Evolutionary conservation across 352 stramenopile species (phyloP).

Genomic region (Phytophthora syringae): DNA sequence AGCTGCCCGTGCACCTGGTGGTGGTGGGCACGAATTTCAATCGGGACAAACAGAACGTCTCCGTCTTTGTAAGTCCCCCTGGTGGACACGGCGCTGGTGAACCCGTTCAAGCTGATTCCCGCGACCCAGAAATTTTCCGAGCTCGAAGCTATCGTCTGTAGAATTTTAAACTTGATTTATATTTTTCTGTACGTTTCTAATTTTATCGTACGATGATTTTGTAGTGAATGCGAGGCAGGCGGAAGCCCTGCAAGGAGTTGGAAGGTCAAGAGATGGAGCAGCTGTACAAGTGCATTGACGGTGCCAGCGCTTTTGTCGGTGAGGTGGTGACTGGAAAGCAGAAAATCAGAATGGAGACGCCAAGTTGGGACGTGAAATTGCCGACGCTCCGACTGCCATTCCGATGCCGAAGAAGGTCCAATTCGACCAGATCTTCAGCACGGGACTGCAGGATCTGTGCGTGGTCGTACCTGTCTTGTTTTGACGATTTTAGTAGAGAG

Average conservation of each 20-base stretch:
- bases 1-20: constrained; percentile 94
- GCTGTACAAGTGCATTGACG: constrained; percentile 93
- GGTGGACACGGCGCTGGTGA: too few relatives aligned
- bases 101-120: too few relatives aligned
- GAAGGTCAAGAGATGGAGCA: constrained; percentile 88
- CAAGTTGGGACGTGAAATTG: constrained; percentile 93
- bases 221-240: constrained; percentile 73
- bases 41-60: constrained; percentile 84
- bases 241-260: constrained; percentile 71
- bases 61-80: constrained; percentile 92
- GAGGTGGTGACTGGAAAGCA: constrained; percentile 88
- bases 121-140: too few relatives aligned
- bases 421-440: constrained; percentile 97
- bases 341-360: constrained; percentile 80
- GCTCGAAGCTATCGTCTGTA: constrained; percentile 49
- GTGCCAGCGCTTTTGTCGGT: constrained; percentile 89
- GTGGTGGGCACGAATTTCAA: constrained; percentile 93
- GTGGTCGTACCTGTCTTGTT: constrained; percentile 99
- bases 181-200: too few relatives aligned
- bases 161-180: not conserved
- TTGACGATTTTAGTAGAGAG: too few relatives aligned
- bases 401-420: constrained; percentile 93
- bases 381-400: constrained; percentile 93
- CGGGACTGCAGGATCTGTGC: constrained; percentile 97
- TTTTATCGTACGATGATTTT: too few relatives aligned